phyloP scores from a whole-genome alignment of 1,284 basidiomycete species.

The Cryptococcus floricola region DNA sequence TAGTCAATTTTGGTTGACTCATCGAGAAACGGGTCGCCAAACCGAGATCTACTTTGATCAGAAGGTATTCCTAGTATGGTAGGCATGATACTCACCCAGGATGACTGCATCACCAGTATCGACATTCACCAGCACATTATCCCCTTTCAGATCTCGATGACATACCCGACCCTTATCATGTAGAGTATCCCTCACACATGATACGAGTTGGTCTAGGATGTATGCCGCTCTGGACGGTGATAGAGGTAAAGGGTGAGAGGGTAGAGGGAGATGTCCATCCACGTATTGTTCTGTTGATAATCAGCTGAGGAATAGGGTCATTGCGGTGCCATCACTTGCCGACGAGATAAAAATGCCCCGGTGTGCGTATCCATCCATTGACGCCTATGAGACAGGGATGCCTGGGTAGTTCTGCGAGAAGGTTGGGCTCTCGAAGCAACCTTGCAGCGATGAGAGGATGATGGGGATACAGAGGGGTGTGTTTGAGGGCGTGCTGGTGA shows the following conservation, averaged over 20 bases:
- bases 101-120: conserved; percentile 49
- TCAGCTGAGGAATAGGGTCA: neutral
- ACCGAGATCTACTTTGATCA: conserved; percentile 51
- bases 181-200: conserved; percentile 53
- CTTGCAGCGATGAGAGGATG: conserved; percentile 57
- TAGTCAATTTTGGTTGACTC: conserved; percentile 56
- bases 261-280: conserved; percentile 27
- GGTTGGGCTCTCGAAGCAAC: conserved; percentile 55
- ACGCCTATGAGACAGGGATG: conserved; percentile 57
- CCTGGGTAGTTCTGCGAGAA: conserved; percentile 55
- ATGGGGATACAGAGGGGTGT: conserved; percentile 57
- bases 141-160: conserved; percentile 57
- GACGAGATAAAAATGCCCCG: conserved; percentile 58
- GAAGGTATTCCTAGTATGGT: neutral
- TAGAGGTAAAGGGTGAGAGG: conserved; percentile 29
- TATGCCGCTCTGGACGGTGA: conserved; percentile 53
- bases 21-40: conserved; percentile 57
- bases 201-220: conserved; percentile 55
- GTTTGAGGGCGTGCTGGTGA: conserved; percentile 54
- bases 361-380: conserved; percentile 54
- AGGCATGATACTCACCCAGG: conserved; percentile 38
- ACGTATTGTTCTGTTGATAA: conserved; percentile 34
- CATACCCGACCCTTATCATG: conserved; percentile 54
- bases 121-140: conserved; percentile 44
- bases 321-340: conserved; percentile 30